Base-by-base conservation (phyloP, 1,284 basidiomycete species). In the Sanghuangporus baumii region DNA sequence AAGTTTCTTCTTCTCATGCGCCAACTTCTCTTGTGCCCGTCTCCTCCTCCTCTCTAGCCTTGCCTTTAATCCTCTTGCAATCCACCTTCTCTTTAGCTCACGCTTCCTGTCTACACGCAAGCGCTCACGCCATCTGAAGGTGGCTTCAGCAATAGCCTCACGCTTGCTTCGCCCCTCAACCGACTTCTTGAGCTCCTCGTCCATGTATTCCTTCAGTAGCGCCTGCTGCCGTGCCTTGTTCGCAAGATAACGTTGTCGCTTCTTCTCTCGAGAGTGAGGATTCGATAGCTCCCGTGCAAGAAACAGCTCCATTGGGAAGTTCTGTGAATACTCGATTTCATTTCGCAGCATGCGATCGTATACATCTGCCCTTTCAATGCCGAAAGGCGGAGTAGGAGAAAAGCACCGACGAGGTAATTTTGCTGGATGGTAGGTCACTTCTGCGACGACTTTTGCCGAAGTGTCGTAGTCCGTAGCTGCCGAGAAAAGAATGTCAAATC, bases 261-360 rank as follows among this genome's bases (percentile, higher is more conserved):
- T 91, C 78, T 89, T 91, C 8, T 88, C 87, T 23, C 89, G 85
- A 12, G 87, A 85, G 70, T 91, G 87, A 37, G 89, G 89, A 72
- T 92, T 91, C 26, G 88, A 80, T 47, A 93, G 81, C 69, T 93
- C 90, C 66, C 81, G 80, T 37, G 76, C 71, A 60, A 93, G 72
- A 69, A 85, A 83, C 16, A 81, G 70, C 71, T 93, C 90, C 64
- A 89, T 79, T 9, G 88, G 85, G 23, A 54, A 56, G 14, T 82
- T 79, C 8, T 79, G 74, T 55, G 81, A 80, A 66, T 83, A 82
- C 11, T 71, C 37, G 18, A 68, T 69, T 52, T 72, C 77, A 67
- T 70, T 69, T 12, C 81, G 80, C 55, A 90, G 69, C 23, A 80
- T 78, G 34, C 77, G 79, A 59, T 89, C 79, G 73, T 85, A 90